Evolutionary conservation across 2,329 filamentous ascomycete species (phyloP).

Genomic region (Hypoxylon sp.): DNA sequence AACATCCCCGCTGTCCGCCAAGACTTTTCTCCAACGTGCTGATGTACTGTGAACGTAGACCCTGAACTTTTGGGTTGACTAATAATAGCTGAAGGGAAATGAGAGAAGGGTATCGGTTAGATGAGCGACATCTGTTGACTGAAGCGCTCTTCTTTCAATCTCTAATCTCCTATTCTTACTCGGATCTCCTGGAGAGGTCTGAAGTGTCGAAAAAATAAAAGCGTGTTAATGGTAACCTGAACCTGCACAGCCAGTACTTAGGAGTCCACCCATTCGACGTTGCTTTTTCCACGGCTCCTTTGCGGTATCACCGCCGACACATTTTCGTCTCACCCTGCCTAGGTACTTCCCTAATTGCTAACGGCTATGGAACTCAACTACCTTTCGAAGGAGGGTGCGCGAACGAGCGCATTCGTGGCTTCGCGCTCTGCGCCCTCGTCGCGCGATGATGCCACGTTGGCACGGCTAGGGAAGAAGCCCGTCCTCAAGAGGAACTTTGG

Average conservation of each 20-base stretch:
- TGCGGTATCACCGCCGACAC: not conserved
- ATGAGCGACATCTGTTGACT: not conserved
- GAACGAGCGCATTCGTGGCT: conserved; percentile 17
- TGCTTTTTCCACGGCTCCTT: not conserved
- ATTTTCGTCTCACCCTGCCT: not conserved
- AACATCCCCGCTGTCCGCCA: conserved; percentile 10
- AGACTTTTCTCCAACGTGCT: conserved; percentile 9
- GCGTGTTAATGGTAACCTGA: conserved; percentile 7
- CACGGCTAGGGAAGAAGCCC: conserved; percentile 41
- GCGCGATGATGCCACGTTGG: conserved; percentile 35
- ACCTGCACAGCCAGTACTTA: not conserved
- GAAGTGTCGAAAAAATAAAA: conserved; percentile 1
- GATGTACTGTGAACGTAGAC: conserved; percentile 7
- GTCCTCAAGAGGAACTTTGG: conserved; percentile 46
- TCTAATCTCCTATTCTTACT: not conserved
- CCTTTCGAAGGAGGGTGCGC: conserved; percentile 12
- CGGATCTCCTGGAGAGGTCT: not conserved
- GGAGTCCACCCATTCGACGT: not conserved
- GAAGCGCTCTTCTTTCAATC: not conserved
- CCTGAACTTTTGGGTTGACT: conserved; percentile 5
- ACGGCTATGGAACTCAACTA: conserved; percentile 30
- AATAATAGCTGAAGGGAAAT: conserved; percentile 8
- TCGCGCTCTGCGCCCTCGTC: conserved; percentile 4
- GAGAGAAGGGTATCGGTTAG: not conserved
- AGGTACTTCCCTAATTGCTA: not conserved